These are phyloP conservation scores for Malassezia sympodialis DNA, from an alignment of 1,284 basidiomycete species.

Conservation along the genomic window DNA sequence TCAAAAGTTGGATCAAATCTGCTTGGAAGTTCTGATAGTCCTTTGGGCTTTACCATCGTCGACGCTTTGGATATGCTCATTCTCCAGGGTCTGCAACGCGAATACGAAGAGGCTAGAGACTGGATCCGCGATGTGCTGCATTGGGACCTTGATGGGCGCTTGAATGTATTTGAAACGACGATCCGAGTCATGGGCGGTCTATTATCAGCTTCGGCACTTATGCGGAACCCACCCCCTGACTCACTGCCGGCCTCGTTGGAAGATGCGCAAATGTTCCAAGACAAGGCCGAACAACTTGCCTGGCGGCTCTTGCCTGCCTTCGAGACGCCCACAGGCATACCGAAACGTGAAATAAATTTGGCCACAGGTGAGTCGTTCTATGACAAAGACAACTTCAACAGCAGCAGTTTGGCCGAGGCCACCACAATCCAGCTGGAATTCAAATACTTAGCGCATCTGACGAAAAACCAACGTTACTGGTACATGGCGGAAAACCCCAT, in stretches of 20 bases:
- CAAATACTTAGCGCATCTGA: conserved; percentile 72
- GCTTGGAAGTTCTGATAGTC: conserved; percentile 21
- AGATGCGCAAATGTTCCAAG: conserved; percentile 40
- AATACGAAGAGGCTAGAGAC: conserved; percentile 64
- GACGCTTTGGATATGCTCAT: conserved; percentile 64
- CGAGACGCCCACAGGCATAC: conserved; percentile 61
- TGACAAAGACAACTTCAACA: conserved; percentile 58
- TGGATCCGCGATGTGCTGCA: conserved; percentile 66
- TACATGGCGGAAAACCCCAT: conserved; percentile 58
- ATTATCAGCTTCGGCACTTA: conserved; percentile 57
- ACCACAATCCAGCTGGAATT: conserved; percentile 52
- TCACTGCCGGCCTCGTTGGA: conserved; percentile 20
- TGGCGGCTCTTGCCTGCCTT: conserved; percentile 77
- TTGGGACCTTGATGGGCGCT: conserved; percentile 68
- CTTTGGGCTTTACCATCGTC: conserved; percentile 46
- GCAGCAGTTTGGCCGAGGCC: conserved; percentile 62
- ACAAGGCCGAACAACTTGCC: conserved; percentile 59
- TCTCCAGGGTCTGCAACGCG: conserved; percentile 68
- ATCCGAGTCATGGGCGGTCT: conserved; percentile 73
- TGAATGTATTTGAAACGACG: conserved; percentile 86
- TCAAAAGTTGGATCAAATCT: conserved; percentile 34
- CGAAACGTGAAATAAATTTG: conserved; percentile 69
- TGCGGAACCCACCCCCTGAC: conserved; percentile 26
- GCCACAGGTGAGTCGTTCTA: conserved; percentile 58
- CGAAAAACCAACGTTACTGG: conserved; percentile 70